Evolutionary conservation across 73 alveolate species (phyloP).

Genomic region (Uronychia binucleata): DNA sequence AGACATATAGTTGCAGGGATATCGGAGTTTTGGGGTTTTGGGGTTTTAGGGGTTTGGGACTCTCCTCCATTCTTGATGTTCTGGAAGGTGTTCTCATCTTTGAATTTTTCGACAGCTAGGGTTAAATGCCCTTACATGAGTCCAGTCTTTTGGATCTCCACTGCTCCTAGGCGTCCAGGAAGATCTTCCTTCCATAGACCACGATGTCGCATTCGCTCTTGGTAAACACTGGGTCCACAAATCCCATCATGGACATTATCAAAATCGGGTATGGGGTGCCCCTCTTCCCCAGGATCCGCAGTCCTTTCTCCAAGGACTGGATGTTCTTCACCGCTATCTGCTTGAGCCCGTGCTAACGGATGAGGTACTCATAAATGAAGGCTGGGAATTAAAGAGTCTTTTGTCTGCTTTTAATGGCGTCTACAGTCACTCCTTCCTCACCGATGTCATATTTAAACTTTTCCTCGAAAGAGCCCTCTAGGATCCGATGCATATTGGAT

Average conservation of each 20-base stretch:
- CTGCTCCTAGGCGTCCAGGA: constrained; percentile 11
- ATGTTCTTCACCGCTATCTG: constrained; percentile 24
- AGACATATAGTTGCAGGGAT: too few relatives aligned
- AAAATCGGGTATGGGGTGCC: constrained; percentile 7
- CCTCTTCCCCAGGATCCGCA: background rate
- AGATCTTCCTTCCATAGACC: constrained; percentile 14
- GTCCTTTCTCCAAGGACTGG: constrained; percentile 2
- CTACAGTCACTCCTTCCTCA: background rate
- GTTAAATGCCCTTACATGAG: background rate
- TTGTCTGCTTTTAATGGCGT: background rate
- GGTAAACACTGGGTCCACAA: background rate
- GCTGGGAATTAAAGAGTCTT: background rate
- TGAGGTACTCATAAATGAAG: background rate
- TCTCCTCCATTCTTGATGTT: constrained; percentile 19
- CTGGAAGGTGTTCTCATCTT: background rate
- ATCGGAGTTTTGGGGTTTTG: too few relatives aligned
- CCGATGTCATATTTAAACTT: background rate
- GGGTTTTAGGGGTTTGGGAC: too few relatives aligned
- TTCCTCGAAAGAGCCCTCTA: constrained; percentile 17
- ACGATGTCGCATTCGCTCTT: constrained; percentile 17
- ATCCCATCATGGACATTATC: constrained; percentile 8
- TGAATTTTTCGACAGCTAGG: background rate
- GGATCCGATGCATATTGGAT: background rate
- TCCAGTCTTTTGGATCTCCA: constrained; percentile 23
- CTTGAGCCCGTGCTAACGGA: constrained; percentile 12